These are phyloP conservation scores for Celoporthe dispersa DNA, from an alignment of 2,329 filamentous ascomycete species.

Conservation along the genomic window DNA sequence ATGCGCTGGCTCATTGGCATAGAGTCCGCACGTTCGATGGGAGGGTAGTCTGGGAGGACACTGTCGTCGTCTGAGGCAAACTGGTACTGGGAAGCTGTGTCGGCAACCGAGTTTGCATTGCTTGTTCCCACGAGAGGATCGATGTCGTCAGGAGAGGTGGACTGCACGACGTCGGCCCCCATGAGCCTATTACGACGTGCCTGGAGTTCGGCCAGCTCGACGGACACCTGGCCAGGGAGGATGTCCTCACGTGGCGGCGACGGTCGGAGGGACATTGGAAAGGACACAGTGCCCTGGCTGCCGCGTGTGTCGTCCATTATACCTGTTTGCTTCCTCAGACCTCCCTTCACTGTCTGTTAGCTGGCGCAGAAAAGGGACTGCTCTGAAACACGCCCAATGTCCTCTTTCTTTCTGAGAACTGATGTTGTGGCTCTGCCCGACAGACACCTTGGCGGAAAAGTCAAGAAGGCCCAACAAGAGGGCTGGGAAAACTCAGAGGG, in stretches of 20 bases:
- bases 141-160: background rate
- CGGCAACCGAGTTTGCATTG: background rate
- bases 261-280: background rate
- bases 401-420: background rate
- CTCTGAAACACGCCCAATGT: background rate
- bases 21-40: background rate
- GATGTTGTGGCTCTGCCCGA: background rate
- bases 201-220: background rate
- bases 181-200: background rate
- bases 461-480: background rate
- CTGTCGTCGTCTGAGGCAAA: background rate
- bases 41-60: background rate
- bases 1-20: background rate
- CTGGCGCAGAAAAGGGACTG: background rate
- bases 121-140: background rate
- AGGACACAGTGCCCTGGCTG: background rate
- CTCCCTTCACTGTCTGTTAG: background rate
- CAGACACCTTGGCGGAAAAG: background rate
- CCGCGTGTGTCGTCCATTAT: background rate
- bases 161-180: background rate
- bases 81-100: background rate
- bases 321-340: background rate
- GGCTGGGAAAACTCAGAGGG: background rate
- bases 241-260: background rate
- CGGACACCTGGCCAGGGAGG: background rate